phyloP scores from a whole-genome alignment of 139 green algal genomes.

The Spirogloea muscicola region DNA sequence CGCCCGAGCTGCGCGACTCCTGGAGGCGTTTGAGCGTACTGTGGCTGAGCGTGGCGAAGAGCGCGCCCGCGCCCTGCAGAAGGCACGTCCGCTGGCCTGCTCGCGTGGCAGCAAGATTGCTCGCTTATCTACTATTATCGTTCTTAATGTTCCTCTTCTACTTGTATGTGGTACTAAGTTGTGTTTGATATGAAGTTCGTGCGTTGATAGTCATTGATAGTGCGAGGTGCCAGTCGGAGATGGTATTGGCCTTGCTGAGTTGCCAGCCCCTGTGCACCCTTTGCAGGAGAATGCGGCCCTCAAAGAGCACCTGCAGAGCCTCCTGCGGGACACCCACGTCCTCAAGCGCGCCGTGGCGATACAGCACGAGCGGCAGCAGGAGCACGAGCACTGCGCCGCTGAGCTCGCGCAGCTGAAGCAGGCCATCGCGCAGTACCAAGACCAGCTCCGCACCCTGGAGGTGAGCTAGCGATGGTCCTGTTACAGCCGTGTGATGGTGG shows the following conservation, averaged over 20 bases:
- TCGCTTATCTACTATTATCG: no score
- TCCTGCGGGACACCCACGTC: slow-evolving; percentile 48
- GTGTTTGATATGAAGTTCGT: no score
- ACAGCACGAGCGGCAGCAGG: slow-evolving; percentile 45
- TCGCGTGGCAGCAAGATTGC: no score
- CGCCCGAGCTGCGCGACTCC: slow-evolving; percentile 12
- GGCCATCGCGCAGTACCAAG: slow-evolving; percentile 42
- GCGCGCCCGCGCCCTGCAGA: no score
- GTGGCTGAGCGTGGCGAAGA: no score
- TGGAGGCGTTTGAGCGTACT: slow-evolving; percentile 44
- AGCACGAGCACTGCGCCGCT: slow-evolving; percentile 4
- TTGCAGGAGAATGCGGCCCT: slow-evolving; percentile 34
- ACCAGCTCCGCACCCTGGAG: slow-evolving; percentile 44
- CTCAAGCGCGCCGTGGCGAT: slow-evolving; percentile 48
- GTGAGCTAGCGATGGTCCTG: slow-evolving; percentile 5
- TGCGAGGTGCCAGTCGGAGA: no score
- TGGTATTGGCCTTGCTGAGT: no score
- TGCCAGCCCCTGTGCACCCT: no score
- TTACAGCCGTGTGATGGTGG: background rate
- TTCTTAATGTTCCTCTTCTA: no score
- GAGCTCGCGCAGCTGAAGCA: slow-evolving; percentile 31
- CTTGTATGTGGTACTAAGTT: no score
- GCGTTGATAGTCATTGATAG: no score
- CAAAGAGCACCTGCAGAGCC: slow-evolving; percentile 16
- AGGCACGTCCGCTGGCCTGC: no score